Evolutionary conservation across 768 basidiomycete genomes (phyloP).

Genomic region (Neoboletus magnificus): DNA sequence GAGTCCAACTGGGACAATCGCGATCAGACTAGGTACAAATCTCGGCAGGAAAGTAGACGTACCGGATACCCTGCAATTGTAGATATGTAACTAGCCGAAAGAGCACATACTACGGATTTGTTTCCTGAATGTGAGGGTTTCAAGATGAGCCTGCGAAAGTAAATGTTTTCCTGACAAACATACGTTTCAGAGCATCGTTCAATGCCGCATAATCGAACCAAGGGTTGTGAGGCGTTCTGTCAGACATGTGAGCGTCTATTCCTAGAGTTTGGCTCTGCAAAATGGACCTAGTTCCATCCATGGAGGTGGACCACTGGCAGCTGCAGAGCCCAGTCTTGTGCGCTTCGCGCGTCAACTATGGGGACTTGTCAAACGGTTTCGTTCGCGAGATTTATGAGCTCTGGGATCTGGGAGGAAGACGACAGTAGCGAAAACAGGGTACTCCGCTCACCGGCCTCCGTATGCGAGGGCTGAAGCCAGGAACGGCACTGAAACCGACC

Average conservation of each 20-base stretch:
- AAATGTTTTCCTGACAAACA: constrained; percentile 15
- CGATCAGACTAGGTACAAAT: neutral
- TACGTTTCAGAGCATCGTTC: constrained; percentile 68
- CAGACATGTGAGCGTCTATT: constrained; percentile 20
- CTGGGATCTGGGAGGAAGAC: constrained; percentile 19
- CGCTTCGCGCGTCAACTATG: constrained; percentile 49
- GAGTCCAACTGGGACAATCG: constrained; percentile 70
- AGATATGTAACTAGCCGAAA: constrained; percentile 88
- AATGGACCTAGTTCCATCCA: constrained; percentile 71
- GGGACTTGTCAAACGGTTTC: constrained; percentile 15
- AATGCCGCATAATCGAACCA: constrained; percentile 60
- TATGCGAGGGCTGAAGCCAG: neutral
- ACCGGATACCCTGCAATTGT: constrained; percentile 92
- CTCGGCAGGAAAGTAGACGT: constrained; percentile 7
- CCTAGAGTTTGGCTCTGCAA: neutral
- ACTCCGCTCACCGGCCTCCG: constrained; percentile 17
- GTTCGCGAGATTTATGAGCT: constrained; percentile 9
- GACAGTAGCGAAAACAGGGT: constrained; percentile 21
- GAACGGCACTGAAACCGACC: constrained; percentile 16
- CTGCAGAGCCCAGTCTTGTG: constrained; percentile 70
- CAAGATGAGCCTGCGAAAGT: neutral
- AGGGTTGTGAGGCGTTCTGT: constrained; percentile 54
- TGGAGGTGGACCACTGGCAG: constrained; percentile 69
- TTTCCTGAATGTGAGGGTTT: constrained; percentile 47
- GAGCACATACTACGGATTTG: constrained; percentile 86